Evolutionary conservation across 2,329 filamentous ascomycete genomes (phyloP).

Genomic region (Exophiala sideris): DNA sequence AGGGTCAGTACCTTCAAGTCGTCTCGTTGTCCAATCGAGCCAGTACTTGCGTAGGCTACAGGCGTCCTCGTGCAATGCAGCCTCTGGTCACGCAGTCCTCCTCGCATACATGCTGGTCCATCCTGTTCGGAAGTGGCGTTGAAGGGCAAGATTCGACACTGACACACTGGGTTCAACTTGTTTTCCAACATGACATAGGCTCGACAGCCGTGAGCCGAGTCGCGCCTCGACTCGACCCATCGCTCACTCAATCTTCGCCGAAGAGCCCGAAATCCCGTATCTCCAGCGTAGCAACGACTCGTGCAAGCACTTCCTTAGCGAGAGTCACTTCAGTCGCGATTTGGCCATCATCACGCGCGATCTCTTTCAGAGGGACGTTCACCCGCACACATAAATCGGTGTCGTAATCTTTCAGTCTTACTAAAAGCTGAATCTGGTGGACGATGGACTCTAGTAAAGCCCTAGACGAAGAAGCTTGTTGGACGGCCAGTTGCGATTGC

Average conservation of each 20-base stretch:
- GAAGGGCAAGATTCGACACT: too few species aligned
- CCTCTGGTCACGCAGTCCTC: too few species aligned
- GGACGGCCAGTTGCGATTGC: background rate
- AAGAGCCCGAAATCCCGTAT: constrained; percentile 81
- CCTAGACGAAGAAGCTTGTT: background rate
- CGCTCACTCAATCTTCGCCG: constrained; percentile 28
- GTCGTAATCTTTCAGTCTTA: constrained; percentile 69
- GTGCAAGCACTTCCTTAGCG: constrained; percentile 34
- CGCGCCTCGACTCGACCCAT: too few species aligned
- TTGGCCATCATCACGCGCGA: constrained; percentile 61
- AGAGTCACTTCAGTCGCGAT: constrained; percentile 63
- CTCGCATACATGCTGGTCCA: too few species aligned
- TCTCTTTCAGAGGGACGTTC: constrained; percentile 80
- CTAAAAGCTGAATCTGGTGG: constrained; percentile 71
- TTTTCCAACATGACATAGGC: too few species aligned
- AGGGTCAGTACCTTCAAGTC: too few species aligned
- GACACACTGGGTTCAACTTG: too few species aligned
- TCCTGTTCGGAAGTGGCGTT: too few species aligned
- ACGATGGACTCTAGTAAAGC: constrained; percentile 14
- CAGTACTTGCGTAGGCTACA: too few species aligned
- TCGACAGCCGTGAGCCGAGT: too few species aligned
- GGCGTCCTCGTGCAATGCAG: too few species aligned
- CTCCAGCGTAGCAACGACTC: constrained; percentile 69
- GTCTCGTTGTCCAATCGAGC: too few species aligned
- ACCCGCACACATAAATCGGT: constrained; percentile 83